These are phyloP conservation scores for Populus euphratica DNA, from an alignment of 345 rosid species.

Conservation along the genomic window DNA sequence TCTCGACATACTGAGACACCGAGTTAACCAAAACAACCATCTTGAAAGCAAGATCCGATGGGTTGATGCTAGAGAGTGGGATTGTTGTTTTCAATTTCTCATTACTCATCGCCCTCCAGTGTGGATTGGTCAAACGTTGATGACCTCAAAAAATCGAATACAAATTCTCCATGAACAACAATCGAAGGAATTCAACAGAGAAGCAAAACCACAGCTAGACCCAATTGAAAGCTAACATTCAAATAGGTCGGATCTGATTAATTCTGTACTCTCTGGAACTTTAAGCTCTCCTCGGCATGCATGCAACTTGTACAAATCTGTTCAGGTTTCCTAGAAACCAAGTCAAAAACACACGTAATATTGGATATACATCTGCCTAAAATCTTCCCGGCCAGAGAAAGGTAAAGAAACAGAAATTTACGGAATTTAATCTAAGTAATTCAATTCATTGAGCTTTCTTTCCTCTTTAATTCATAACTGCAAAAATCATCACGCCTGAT, in stretches of 20 bases:
- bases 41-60: background rate
- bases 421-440: too few relatives aligned
- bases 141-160: too few relatives aligned
- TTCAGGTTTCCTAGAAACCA: background rate
- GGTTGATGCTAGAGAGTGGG: too few relatives aligned
- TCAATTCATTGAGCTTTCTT: background rate
- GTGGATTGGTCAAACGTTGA: too few relatives aligned
- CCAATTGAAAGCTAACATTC: background rate
- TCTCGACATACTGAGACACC: background rate
- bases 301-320: background rate
- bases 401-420: background rate
- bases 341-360: background rate
- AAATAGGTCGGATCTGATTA: background rate
- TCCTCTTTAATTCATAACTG: background rate
- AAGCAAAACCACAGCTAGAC: background rate
- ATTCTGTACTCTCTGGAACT: background rate
- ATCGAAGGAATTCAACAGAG: background rate
- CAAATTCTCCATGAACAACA: too few relatives aligned
- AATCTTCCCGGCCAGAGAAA: background rate
- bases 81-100: too few relatives aligned
- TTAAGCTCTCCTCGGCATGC: background rate
- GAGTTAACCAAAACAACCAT: background rate
- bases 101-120: too few relatives aligned
- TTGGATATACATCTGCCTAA: background rate
- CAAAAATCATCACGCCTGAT: background rate